phyloP scores from a whole-genome alignment of 2,329 filamentous ascomycete genomes.

The Plenodomus biglobosus region DNA sequence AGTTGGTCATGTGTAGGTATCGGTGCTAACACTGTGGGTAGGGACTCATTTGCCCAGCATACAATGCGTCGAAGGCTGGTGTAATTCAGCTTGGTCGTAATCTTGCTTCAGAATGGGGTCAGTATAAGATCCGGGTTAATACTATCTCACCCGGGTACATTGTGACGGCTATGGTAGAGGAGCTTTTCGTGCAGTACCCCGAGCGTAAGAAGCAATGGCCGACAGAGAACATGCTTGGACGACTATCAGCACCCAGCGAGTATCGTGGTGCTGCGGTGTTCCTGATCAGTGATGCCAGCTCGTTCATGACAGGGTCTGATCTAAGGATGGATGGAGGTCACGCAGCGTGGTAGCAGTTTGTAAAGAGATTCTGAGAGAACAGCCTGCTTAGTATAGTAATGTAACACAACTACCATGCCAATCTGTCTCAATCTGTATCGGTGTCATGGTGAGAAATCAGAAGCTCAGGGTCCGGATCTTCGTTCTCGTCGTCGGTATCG shows the following conservation, averaged over 20 bases:
- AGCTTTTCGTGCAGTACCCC: constrained; percentile 74
- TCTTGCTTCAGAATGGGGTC: constrained; percentile 72
- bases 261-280: constrained; percentile 45
- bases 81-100: constrained; percentile 72
- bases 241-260: constrained; percentile 39
- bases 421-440: constrained; percentile 34
- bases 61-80: constrained; percentile 75
- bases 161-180: constrained; percentile 79
- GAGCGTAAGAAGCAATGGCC: constrained; percentile 70
- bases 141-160: constrained; percentile 81
- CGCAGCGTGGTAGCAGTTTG: constrained; percentile 37
- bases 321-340: constrained; percentile 46
- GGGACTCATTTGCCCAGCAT: constrained; percentile 67
- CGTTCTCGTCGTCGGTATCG: constrained; percentile 49
- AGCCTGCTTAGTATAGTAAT: neutral
- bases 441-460: constrained; percentile 52
- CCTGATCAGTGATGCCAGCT: constrained; percentile 45
- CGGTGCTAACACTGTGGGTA: constrained; percentile 38
- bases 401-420: neutral
- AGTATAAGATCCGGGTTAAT: constrained; percentile 74
- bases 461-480: constrained; percentile 53
- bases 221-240: constrained; percentile 77
- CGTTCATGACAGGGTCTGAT: constrained; percentile 46
- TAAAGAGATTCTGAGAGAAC: neutral
- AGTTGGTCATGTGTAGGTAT: too few species aligned